These are phyloP conservation scores for Aristolochia californica DNA, from an alignment of 164 flowering plant species.

Conservation along the genomic window DNA sequence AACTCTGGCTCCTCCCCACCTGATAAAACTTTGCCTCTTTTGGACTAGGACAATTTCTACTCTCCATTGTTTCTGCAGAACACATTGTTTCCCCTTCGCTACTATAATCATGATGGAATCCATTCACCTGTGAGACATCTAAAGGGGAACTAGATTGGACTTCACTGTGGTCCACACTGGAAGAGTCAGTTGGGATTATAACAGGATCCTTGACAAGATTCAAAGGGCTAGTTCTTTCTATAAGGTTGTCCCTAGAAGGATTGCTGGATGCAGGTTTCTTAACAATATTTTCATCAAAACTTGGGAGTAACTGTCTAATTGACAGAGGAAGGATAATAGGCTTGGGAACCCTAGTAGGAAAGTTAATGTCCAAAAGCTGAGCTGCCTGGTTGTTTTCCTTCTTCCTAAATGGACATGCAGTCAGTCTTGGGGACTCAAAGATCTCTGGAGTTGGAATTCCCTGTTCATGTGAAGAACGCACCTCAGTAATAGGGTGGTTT, in stretches of 20 bases:
- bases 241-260: slow-evolving; percentile 14
- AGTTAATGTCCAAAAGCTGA: slow-evolving; percentile 82
- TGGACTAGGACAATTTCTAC: slow-evolving; percentile 76
- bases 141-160: slow-evolving; percentile 58
- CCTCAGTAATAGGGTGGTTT: slow-evolving; percentile 12
- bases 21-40: slow-evolving; percentile 53
- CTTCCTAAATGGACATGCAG: slow-evolving; percentile 35
- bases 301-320: slow-evolving; percentile 18
- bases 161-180: slow-evolving; percentile 45
- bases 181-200: slow-evolving; percentile 45
- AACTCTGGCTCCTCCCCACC: slow-evolving; percentile 92
- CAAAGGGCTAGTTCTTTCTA: slow-evolving; percentile 11
- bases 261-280: slow-evolving; percentile 15
- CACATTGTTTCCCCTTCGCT: slow-evolving; percentile 94
- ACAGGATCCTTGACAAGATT: too few relatives aligned
- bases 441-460: slow-evolving; percentile 93
- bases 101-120: slow-evolving; percentile 29
- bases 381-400: slow-evolving; percentile 31
- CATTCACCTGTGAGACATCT: slow-evolving; percentile 24
- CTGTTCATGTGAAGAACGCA: slow-evolving; percentile 33
- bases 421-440: slow-evolving; percentile 69
- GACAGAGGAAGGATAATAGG: slow-evolving; percentile 19
- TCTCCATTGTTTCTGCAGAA: slow-evolving; percentile 96
- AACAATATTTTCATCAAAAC: slow-evolving; percentile 30
- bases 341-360: slow-evolving; percentile 55